These are phyloP conservation scores for Zymoseptoria brevis DNA, from an alignment of 2,329 filamentous ascomycete genomes.

Conservation along the genomic window DNA sequence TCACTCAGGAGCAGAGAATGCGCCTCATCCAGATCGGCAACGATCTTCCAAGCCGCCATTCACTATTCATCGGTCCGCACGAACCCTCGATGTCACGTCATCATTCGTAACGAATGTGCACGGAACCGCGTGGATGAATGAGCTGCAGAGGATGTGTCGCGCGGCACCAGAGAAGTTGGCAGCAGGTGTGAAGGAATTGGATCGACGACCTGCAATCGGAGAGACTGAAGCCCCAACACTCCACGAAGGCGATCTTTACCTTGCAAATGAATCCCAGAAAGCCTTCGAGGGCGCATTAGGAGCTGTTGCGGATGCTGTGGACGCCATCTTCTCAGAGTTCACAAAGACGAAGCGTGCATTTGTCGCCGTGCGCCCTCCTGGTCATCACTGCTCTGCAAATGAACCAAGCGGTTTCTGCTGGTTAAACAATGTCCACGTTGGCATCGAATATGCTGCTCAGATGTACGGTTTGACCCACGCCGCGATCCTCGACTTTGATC, in stretches of 20 bases:
- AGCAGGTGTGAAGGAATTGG: constrained; percentile 67
- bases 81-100: constrained; percentile 63
- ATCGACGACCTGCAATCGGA: constrained; percentile 38
- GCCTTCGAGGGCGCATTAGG: constrained; percentile 88
- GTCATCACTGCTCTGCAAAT: constrained; percentile 86
- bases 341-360: constrained; percentile 55
- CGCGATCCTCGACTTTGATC: constrained; percentile 84
- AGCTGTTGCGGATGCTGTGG: constrained; percentile 87
- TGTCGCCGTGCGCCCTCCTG: constrained; percentile 84
- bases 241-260: constrained; percentile 84
- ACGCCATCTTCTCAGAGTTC: constrained; percentile 62
- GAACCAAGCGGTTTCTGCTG: constrained; percentile 95
- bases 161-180: constrained; percentile 71
- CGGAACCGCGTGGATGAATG: constrained; percentile 86
- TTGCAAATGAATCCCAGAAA: constrained; percentile 75
- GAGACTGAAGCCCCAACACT: constrained; percentile 52
- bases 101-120: constrained; percentile 83
- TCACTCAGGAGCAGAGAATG: constrained; percentile 61
- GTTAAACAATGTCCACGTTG: constrained; percentile 97
- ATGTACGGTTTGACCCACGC: constrained; percentile 84
- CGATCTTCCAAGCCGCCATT: constrained; percentile 60
- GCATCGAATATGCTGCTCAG: constrained; percentile 82
- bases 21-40: constrained; percentile 54
- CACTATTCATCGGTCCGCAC: constrained; percentile 70
- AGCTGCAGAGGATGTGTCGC: constrained; percentile 77